These are phyloP conservation scores for Russula brevipes DNA, from an alignment of 768 basidiomycete species.

Conservation along the genomic window DNA sequence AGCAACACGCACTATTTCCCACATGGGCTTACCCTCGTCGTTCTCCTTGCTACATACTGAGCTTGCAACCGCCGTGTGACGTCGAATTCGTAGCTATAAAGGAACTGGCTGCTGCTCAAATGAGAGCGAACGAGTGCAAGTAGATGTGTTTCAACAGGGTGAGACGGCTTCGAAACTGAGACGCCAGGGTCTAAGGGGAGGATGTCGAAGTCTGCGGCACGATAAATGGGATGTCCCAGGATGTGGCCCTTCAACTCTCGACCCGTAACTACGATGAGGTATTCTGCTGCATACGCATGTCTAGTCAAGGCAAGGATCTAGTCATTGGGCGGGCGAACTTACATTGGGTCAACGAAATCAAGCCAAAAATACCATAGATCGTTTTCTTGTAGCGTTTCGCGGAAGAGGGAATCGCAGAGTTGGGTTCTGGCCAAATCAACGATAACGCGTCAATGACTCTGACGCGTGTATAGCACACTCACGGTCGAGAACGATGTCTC, in stretches of 20 bases:
- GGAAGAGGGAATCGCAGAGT: conserved; percentile 39
- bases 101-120: conserved; percentile 69
- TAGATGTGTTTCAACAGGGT: conserved; percentile 84
- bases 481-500: conserved; percentile 70
- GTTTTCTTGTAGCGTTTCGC: conserved; percentile 58
- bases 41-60: conserved; percentile 60
- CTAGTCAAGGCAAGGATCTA: background rate
- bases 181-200: conserved; percentile 76
- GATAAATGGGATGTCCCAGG: conserved; percentile 82
- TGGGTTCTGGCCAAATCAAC: conserved; percentile 16
- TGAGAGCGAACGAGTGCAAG: conserved; percentile 84
- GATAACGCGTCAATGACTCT: conserved; percentile 7
- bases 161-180: conserved; percentile 61
- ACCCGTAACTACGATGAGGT: conserved; percentile 82
- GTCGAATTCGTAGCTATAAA: conserved; percentile 90
- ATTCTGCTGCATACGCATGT: conserved; percentile 63
- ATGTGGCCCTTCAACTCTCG: conserved; percentile 73
- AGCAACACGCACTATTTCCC: conserved; percentile 63
- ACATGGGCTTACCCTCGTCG: conserved; percentile 54
- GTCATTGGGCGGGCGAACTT: conserved; percentile 27
- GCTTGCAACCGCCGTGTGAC: conserved; percentile 82
- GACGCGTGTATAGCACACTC: conserved; percentile 26
- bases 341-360: conserved; percentile 76
- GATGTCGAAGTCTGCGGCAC: conserved; percentile 85
- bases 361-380: conserved; percentile 70